Evolutionary conservation across 495 filamentous ascomycete species (phyloP).

Genomic region (Hyaloscypha bicolor): DNA sequence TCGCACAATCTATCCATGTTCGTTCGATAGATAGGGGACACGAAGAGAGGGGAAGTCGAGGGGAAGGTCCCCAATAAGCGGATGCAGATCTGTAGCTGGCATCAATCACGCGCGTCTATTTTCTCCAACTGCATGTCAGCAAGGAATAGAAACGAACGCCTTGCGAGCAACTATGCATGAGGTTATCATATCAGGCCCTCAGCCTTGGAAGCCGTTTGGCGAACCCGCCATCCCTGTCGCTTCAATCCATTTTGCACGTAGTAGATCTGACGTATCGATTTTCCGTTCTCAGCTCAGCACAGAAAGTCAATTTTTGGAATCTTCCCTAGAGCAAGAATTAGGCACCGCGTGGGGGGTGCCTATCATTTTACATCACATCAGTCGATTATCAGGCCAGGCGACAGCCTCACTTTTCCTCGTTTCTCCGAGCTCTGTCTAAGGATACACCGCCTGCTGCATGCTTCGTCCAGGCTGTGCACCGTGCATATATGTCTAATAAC

Average conservation of each 20-base stretch:
- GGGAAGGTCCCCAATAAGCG: not conserved
- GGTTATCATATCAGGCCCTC: constrained; percentile 10
- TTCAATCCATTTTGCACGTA: not conserved
- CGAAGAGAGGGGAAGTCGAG: not conserved
- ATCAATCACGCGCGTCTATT: constrained; percentile 19
- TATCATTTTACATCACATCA: not conserved
- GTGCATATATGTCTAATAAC: not conserved
- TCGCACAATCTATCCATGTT: not conserved
- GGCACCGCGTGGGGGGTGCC: constrained; percentile 8
- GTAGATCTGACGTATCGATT: constrained; percentile 8
- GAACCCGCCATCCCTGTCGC: not conserved
- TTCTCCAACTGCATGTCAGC: constrained; percentile 8
- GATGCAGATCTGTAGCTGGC: not conserved
- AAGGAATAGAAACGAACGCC: constrained; percentile 9
- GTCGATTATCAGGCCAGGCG: not conserved
- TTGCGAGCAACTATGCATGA: constrained; percentile 14
- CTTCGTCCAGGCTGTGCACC: constrained; percentile 7
- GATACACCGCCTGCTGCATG: constrained; percentile 3
- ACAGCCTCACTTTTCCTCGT: constrained; percentile 17
- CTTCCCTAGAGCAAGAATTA: not conserved
- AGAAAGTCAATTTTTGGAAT: not conserved
- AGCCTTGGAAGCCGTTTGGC: not conserved
- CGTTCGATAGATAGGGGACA: not conserved
- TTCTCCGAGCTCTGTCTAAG: not conserved
- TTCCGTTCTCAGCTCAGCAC: constrained; percentile 5